Percentiles rank a stretch among this genome's conserved stretches.
Evolutionary conservation across 1,139 yeast genomes (phyloP).

Genomic region (Yamadazyma trypodendri): DNA sequence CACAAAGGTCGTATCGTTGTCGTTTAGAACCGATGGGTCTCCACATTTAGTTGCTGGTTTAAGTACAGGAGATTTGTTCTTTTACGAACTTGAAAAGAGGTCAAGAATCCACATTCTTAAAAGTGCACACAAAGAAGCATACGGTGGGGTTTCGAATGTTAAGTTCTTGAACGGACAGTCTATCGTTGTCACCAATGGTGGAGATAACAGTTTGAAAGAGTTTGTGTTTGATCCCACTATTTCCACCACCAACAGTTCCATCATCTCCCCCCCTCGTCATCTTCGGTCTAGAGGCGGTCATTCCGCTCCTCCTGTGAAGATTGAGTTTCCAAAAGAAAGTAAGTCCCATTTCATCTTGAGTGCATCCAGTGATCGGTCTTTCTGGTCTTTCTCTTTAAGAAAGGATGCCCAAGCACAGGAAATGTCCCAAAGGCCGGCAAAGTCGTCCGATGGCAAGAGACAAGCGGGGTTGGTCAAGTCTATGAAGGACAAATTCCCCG

Average conservation of each 20-base stretch:
- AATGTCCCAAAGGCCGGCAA: slow-evolving; percentile 74
- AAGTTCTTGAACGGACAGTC: slow-evolving; percentile 91
- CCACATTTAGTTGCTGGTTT: slow-evolving; percentile 82
- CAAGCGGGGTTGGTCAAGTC: slow-evolving; percentile 55
- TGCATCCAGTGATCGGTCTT: slow-evolving; percentile 81
- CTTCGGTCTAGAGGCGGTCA: slow-evolving; percentile 96
- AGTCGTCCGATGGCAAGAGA: slow-evolving; percentile 53
- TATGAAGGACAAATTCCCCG: slow-evolving; percentile 69
- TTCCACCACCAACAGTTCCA: slow-evolving; percentile 60
- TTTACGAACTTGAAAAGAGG: slow-evolving; percentile 75
- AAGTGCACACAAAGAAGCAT: slow-evolving; percentile 67
- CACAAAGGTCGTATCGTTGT: slow-evolving; percentile 61
- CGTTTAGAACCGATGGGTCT: slow-evolving; percentile 91
- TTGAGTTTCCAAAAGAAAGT: slow-evolving; percentile 74
- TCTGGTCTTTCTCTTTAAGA: slow-evolving; percentile 90
- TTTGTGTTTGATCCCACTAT: slow-evolving; percentile 90
- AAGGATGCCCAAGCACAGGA: slow-evolving; percentile 97
- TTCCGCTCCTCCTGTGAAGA: slow-evolving; percentile 81
- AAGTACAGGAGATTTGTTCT: slow-evolving; percentile 76
- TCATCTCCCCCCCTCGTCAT: slow-evolving; percentile 87
- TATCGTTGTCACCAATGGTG: slow-evolving; percentile 86
- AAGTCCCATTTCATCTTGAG: slow-evolving; percentile 83
- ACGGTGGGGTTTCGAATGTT: slow-evolving; percentile 80
- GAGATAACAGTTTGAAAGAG: slow-evolving; percentile 87
- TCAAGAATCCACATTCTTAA: slow-evolving; percentile 74